Base-by-base conservation (phyloP, 495 filamentous ascomycete genomes). In the Glonium stellatum region DNA sequence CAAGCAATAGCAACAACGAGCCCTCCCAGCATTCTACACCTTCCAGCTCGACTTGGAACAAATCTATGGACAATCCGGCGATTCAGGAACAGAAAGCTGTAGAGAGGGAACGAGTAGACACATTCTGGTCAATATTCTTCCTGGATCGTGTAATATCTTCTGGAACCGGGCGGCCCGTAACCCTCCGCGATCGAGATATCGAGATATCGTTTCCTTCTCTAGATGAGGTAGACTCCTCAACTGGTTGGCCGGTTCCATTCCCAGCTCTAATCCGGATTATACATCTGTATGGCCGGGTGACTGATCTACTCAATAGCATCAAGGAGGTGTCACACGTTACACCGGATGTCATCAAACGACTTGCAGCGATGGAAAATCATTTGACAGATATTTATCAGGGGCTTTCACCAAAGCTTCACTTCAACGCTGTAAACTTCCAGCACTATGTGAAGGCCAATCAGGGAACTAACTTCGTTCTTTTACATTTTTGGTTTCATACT, bases 401-500 rank as follows among this genome's bases (percentile, higher is more conserved):
- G 56, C 76, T 90, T 54, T 85, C 88, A 31, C 78, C 79, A 10
- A 79, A 77, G 54, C 80, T 95, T 42, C 84, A 87, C 69, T 92
- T 95, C 74, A 87, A 88, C 69, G 86, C 85, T 15, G 75, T 79
- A 53, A 91, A 91, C 36, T 67, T 67, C 48, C 65, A 67, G 42
- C 65, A 67, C 69, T 90, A 92, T 65, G 85, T 88, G 13, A 86
- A 84, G 67, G 80, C 80, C 31, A 84, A 87, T 41, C 86, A 92
- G 61, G 86, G 88, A 27, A 87, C 87, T 11, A 91, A 87, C 49
- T 95, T 92, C 60, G 86, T 92, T 55, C 78, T 95, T n/a, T 76
- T 92, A 31, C 89, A 95, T 69, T 89, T 92, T 68, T 95, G 89
- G 89, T 92, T 92, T 66, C 89, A 95, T 65, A 87, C 89, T 0